Evolutionary conservation across 2,329 filamentous ascomycete genomes (phyloP).

Genomic region (Trichoderma hamatum): DNA sequence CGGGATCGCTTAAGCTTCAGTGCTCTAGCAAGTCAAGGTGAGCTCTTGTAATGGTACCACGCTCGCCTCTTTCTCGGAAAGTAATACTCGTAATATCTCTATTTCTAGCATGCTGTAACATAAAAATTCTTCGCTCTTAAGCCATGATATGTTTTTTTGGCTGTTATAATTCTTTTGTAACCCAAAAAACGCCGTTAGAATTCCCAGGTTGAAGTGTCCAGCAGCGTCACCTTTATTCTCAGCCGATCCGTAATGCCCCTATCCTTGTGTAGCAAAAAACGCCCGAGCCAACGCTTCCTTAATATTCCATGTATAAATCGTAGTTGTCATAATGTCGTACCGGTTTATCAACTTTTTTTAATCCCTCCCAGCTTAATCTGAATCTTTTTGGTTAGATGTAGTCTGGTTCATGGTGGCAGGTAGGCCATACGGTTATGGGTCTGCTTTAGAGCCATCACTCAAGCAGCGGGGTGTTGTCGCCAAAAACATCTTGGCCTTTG

Average conservation of each 20-base stretch:
- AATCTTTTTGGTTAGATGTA: neutral
- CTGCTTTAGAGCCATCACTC: constrained; percentile 6
- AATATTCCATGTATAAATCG: neutral
- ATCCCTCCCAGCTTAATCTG: no score
- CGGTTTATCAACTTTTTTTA: neutral
- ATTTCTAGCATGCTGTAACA: neutral
- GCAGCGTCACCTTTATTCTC: neutral
- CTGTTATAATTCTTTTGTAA: neutral
- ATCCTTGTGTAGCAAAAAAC: neutral
- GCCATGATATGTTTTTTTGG: neutral
- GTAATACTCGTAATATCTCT: neutral
- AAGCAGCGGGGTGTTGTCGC: constrained; percentile 25
- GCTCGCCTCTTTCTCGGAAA: no score
- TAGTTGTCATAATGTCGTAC: neutral
- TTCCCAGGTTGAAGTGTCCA: constrained; percentile 10
- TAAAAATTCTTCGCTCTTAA: neutral
- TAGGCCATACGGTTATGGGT: neutral
- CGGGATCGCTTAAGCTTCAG: neutral
- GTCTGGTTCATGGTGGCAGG: neutral
- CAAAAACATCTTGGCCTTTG: neutral
- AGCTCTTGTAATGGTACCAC: neutral
- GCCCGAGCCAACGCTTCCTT: neutral
- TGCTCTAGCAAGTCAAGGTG: neutral
- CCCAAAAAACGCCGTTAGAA: neutral
- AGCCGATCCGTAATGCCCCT: neutral